These are phyloP conservation scores for Leptodontidium sp. DNA, from an alignment of 2,329 filamentous ascomycete genomes.

Conservation along the genomic window DNA sequence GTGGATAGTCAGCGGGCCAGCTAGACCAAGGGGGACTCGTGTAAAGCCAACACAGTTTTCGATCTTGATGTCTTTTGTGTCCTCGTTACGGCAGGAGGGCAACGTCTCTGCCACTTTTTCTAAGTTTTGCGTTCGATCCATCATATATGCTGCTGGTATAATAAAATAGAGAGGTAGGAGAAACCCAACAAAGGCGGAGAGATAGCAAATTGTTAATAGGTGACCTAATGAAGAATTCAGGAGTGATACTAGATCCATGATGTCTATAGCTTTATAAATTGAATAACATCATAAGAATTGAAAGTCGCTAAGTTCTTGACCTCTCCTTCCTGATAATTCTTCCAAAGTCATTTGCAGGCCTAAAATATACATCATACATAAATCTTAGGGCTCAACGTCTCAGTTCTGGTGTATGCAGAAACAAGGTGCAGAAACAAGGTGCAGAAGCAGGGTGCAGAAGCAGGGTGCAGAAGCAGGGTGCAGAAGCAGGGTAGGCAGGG, in stretches of 20 bases:
- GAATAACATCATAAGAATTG: not conserved
- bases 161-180: not conserved
- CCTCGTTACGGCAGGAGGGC: not conserved
- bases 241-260: not conserved
- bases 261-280: too few relatives aligned
- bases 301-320: slow-evolving; percentile 1
- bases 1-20: not conserved
- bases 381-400: not conserved
- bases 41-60: not conserved
- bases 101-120: not conserved
- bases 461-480: too few relatives aligned
- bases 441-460: too few relatives aligned
- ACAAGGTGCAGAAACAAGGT: too few relatives aligned
- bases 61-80: not conserved
- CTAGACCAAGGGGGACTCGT: not conserved
- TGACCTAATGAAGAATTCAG: not conserved
- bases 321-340: slow-evolving; percentile 2
- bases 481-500: too few relatives aligned
- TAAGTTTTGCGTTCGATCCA: not conserved
- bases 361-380: slow-evolving; percentile 2
- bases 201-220: not conserved
- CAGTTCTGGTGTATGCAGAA: not conserved
- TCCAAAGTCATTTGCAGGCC: slow-evolving; percentile 9
- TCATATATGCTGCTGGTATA: not conserved
- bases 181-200: not conserved